These are phyloP conservation scores for Saccharomyces pastorianus DNA, from an alignment of 1,139 yeast genomes.

Conservation along the genomic window DNA sequence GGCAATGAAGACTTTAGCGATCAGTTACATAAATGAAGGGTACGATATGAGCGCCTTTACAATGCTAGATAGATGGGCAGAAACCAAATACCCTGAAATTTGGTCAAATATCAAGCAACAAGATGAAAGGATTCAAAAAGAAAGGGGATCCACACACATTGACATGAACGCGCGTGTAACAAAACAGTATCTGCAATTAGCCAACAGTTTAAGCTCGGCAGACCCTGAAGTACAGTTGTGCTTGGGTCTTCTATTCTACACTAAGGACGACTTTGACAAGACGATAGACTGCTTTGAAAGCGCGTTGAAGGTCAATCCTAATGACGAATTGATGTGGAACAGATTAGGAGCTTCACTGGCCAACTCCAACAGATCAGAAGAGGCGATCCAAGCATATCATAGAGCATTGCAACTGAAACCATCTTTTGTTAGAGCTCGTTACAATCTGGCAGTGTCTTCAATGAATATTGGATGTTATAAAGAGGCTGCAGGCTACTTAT, in stretches of 20 bases:
- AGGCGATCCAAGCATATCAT: constrained; percentile 91
- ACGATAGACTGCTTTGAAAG: constrained; percentile 93
- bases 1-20: constrained; percentile 84
- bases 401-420: constrained; percentile 84
- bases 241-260: constrained; percentile 83
- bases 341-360: constrained; percentile 93
- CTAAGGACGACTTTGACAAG: constrained; percentile 87
- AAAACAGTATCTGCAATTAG: constrained; percentile 72
- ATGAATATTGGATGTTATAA: constrained; percentile 92
- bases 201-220: constrained; percentile 78
- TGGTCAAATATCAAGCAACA: constrained; percentile 38
- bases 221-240: constrained; percentile 96
- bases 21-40: constrained; percentile 92
- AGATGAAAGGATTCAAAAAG: constrained; percentile 32
- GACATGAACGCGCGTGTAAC: constrained; percentile 74
- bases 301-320: constrained; percentile 74
- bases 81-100: constrained; percentile 67
- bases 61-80: constrained; percentile 87
- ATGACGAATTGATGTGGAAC: constrained; percentile 90
- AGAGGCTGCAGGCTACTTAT: constrained; percentile 90
- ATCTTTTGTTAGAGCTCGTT: constrained; percentile 90
- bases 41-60: constrained; percentile 95
- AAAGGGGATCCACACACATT: constrained; percentile 48
- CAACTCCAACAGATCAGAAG: constrained; percentile 84
- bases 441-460: constrained; percentile 89